A percentile compares a stretch with the other conserved stretches of the same genome.
Evolutionary conservation across 2,329 filamentous ascomycete species (phyloP).

Genomic region (Nectriaceae sp.): DNA sequence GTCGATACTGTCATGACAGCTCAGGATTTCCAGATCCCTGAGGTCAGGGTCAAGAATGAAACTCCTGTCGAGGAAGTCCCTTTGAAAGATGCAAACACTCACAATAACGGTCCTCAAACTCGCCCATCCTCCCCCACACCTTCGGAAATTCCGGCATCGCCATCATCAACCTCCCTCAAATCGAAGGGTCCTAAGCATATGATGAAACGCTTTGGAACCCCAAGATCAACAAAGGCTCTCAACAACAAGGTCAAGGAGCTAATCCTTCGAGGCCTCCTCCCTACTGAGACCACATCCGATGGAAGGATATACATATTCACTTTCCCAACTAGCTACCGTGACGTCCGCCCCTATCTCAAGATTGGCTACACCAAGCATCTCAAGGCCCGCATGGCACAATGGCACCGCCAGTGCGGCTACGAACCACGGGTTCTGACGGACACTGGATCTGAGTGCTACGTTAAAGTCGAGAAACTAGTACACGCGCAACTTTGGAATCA

Average conservation of each 20-base stretch:
- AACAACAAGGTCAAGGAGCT: constrained; percentile 19
- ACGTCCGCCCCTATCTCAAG: constrained; percentile 26
- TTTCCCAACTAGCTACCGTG: constrained; percentile 19
- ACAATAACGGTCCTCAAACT: background rate
- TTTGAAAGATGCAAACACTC: background rate
- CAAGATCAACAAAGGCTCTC: constrained; percentile 6
- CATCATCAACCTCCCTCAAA: background rate
- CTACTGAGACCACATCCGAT: background rate
- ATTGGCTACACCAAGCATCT: constrained; percentile 30
- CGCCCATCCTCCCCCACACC: background rate
- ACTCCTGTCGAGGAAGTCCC: background rate
- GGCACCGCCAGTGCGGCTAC: constrained; percentile 28
- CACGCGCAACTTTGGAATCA: constrained; percentile 29
- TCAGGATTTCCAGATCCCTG: too few relatives aligned
- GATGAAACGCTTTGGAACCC: constrained; percentile 18
- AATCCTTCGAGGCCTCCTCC: constrained; percentile 7
- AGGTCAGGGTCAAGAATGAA: constrained; percentile 4
- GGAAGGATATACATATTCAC: constrained; percentile 30
- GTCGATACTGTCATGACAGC: background rate
- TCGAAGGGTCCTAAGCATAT: constrained; percentile 8
- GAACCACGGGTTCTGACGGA: constrained; percentile 15
- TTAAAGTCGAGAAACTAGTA: constrained; percentile 31
- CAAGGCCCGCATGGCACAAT: constrained; percentile 24
- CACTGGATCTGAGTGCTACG: constrained; percentile 19
- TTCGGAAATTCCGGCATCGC: background rate